These are phyloP conservation scores for Cercospora sp. DNA, from an alignment of 2,329 filamentous ascomycete species.

Conservation along the genomic window DNA sequence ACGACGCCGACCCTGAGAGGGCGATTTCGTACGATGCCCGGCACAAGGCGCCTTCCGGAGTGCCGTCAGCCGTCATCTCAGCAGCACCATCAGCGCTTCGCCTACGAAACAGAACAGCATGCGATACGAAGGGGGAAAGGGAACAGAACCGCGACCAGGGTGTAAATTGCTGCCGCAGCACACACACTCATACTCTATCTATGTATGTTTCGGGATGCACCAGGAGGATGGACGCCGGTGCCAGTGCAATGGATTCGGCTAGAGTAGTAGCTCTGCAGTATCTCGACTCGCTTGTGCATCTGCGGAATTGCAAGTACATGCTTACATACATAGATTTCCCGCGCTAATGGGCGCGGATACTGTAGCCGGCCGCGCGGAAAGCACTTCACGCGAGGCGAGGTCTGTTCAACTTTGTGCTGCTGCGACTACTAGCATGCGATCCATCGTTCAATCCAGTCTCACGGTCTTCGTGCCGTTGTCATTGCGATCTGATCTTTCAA, in stretches of 20 bases:
- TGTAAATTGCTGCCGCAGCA: not conserved
- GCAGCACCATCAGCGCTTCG: not conserved
- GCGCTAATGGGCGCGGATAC: not conserved
- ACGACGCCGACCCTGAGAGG: not conserved
- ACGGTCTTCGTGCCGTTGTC: not conserved
- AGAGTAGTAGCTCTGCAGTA: conserved; percentile 1
- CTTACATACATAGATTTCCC: not conserved
- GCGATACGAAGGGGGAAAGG: conserved; percentile 5
- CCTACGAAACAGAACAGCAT: conserved; percentile 4
- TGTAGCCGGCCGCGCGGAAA: not conserved
- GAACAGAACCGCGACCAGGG: not conserved
- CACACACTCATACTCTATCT: not conserved
- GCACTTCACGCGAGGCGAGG: conserved; percentile 4
- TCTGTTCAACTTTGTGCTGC: not conserved
- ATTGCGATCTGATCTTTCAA: not conserved
- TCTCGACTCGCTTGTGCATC: conserved; percentile 2
- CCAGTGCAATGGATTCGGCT: not conserved
- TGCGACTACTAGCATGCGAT: not conserved
- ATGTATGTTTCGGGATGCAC: not conserved
- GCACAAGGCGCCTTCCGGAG: not conserved
- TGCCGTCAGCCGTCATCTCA: not conserved
- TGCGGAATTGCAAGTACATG: not conserved
- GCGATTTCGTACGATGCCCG: not conserved
- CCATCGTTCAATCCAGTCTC: not conserved
- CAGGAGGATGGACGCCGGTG: not conserved